Base-by-base conservation (phyloP, 2,329 filamentous ascomycete genomes). In the Alternaria brassicicola region DNA sequence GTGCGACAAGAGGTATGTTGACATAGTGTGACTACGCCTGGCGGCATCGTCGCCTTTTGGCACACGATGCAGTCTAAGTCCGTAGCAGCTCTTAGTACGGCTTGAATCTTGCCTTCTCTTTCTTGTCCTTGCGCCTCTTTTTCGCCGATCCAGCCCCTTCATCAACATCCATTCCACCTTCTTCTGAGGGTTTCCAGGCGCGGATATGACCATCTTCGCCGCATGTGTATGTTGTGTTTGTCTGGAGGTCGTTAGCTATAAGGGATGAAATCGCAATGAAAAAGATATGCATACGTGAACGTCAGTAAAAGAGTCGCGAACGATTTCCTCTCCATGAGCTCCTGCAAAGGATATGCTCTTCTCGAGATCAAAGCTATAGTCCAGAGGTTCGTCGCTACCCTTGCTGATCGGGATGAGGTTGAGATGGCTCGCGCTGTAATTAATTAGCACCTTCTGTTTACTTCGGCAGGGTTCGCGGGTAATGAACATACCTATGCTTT, bases 401-500 rank as follows among this genome's bases (percentile, higher is more conserved):
- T 72, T 73, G 13, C 59, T 56, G 4, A 78, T 57, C 1, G 73
- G 73, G 12, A 76, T 70, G 15, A 79, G 64, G 30, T 71, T 70
- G 0, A 78, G 56, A 9, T 62, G 58, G 25, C 66, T 62, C 21
- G 68, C 63, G 33, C 75, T 78, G 39, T 31, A 1, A 12, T 8
- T 4, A 6, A 26, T 68, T n/a, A 47, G 2, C 31, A 33, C 30
- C 9, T 63, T 55, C 19, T 35, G 7, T 26, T 19, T n/a, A 8
- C 3, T 28, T 19, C n/a, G 7, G 15, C 31, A 42, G n/a, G 6
- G 7, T 21, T 21, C 15, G 13, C 15, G 38, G 35, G 25, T 38
- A 19, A 7, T 17, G n/a, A 36, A 81, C 84, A 74, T 79, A 89
- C 88, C 89, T 88, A 67, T 90, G 88, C 35, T 83, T 82, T n/a